These are phyloP conservation scores for Torrubiellomyces zombiae DNA, from an alignment of 2,329 filamentous ascomycete species.

Conservation along the genomic window DNA sequence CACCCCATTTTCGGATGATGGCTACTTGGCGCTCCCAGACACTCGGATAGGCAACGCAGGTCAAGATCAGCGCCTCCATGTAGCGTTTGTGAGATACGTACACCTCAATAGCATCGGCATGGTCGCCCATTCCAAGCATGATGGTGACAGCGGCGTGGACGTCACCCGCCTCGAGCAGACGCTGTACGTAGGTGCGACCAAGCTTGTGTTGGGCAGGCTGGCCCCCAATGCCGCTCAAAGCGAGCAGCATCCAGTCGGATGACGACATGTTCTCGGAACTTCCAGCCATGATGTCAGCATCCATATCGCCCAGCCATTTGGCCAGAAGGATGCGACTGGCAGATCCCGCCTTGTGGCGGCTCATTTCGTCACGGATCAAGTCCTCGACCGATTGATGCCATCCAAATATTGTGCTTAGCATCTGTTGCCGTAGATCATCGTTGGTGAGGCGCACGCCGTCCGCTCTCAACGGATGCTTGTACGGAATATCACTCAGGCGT, in stretches of 20 bases:
- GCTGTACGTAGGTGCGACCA: conserved; percentile 77
- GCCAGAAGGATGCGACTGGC: conserved; percentile 66
- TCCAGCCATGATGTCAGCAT: conserved; percentile 64
- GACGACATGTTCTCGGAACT: conserved; percentile 78
- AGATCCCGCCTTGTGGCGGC: conserved; percentile 54
- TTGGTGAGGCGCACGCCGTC: conserved; percentile 48
- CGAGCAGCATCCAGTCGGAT: conserved; percentile 93
- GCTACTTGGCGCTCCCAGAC: conserved; percentile 87
- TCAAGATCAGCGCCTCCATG: conserved; percentile 83
- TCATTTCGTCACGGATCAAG: conserved; percentile 71
- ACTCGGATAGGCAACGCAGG: conserved; percentile 62
- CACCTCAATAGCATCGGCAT: conserved; percentile 89
- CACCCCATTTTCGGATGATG: conserved; percentile 87
- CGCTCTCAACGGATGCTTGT: conserved; percentile 47
- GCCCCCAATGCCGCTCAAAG: conserved; percentile 72
- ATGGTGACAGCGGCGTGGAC: conserved; percentile 86
- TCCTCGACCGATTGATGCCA: conserved; percentile 77
- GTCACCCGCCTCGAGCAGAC: conserved; percentile 76
- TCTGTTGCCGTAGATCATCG: conserved; percentile 72
- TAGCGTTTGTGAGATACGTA: conserved; percentile 84
- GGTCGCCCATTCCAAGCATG: conserved; percentile 78
- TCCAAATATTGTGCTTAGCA: conserved; percentile 88
- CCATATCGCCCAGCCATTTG: conserved; percentile 83
- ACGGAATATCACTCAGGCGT: conserved; percentile 67
- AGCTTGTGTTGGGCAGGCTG: conserved; percentile 70